Conservation (phyloP, 139 green algal species). For the Haematococcus lacustris region DNA sequence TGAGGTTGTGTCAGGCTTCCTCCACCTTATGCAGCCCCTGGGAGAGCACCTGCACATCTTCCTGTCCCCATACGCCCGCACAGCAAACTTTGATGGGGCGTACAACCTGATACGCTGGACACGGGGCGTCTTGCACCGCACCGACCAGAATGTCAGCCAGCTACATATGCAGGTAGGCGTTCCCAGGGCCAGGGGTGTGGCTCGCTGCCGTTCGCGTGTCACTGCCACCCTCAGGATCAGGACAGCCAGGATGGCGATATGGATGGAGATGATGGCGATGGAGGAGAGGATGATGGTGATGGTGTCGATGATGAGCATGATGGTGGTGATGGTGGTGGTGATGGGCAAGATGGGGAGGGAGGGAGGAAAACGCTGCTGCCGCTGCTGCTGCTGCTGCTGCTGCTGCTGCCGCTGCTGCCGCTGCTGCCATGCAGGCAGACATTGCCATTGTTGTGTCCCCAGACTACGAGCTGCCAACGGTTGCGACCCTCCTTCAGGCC, state of each 20-base stretch:
- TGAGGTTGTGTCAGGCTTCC: slow-evolving; percentile 26
- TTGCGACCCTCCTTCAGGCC: slow-evolving; percentile 10
- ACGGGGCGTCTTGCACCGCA: no score
- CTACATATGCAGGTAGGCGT: no score
- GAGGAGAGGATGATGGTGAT: no score
- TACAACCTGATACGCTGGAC: slow-evolving; percentile 15
- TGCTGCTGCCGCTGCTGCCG: not conserved
- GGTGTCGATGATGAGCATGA: no score
- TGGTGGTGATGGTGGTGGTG: no score
- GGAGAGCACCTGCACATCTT: slow-evolving; percentile 13
- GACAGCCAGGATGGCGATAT: no score
- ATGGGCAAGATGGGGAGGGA: no score
- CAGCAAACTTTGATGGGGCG: slow-evolving; percentile 19
- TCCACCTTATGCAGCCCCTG: slow-evolving; percentile 23
- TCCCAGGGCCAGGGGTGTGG: no score
- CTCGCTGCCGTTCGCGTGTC: no score
- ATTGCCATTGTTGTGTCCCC: slow-evolving; percentile 24
- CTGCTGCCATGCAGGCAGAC: slow-evolving; percentile 7
- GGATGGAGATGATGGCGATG: no score
- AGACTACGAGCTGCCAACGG: slow-evolving; percentile 28
- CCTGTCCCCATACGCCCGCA: slow-evolving; percentile 17
- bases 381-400: not conserved
- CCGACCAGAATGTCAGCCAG: no score
- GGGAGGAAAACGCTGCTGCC: not conserved
- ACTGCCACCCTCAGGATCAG: no score